A percentile compares a stretch with the other conserved stretches of the same genome.
These are phyloP conservation scores for Copromyces sp. DNA, from an alignment of 495 filamentous ascomycete genomes.

Conservation along the genomic window DNA sequence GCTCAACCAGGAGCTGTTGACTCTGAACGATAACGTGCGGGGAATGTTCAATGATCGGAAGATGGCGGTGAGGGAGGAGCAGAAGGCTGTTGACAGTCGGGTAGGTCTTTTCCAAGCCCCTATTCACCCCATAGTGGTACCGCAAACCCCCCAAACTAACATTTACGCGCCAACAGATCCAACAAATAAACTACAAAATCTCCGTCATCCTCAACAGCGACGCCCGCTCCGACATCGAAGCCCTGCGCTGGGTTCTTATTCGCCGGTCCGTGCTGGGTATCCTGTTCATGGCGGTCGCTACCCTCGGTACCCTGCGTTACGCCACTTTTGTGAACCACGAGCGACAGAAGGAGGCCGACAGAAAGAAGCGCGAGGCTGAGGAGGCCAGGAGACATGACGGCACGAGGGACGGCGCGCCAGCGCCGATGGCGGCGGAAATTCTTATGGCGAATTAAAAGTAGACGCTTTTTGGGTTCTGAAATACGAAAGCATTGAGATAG, in stretches of 20 bases:
- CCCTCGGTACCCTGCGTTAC: slow-evolving; percentile 40
- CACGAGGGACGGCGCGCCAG: slow-evolving; percentile 25
- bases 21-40: slow-evolving; percentile 80
- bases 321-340: slow-evolving; percentile 35
- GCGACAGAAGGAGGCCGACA: slow-evolving; percentile 29
- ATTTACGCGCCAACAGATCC: slow-evolving; percentile 44
- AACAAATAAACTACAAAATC: slow-evolving; percentile 91
- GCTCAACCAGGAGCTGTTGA: slow-evolving; percentile 66
- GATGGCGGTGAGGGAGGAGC: slow-evolving; percentile 80
- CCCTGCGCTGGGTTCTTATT: slow-evolving; percentile 81
- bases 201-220: slow-evolving; percentile 78
- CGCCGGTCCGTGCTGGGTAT: slow-evolving; percentile 77
- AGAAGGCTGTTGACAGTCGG: slow-evolving; percentile 66
- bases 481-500: background rate
- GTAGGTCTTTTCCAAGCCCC: slow-evolving; percentile 28
- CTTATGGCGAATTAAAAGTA: slow-evolving; percentile 31
- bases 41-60: slow-evolving; percentile 94
- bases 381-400: slow-evolving; percentile 25
- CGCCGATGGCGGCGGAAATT: slow-evolving; percentile 36
- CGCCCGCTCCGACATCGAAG: slow-evolving; percentile 81
- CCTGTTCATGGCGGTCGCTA: slow-evolving; percentile 42
- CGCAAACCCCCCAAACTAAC: background rate
- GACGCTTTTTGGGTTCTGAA: background rate
- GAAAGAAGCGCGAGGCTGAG: slow-evolving; percentile 21
- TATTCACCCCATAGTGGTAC: background rate